Percentiles rank a stretch among this genome's conserved stretches.
Evolutionary conservation across 805 yeast genomes (phyloP).

Genomic region (Candida michaelii): DNA sequence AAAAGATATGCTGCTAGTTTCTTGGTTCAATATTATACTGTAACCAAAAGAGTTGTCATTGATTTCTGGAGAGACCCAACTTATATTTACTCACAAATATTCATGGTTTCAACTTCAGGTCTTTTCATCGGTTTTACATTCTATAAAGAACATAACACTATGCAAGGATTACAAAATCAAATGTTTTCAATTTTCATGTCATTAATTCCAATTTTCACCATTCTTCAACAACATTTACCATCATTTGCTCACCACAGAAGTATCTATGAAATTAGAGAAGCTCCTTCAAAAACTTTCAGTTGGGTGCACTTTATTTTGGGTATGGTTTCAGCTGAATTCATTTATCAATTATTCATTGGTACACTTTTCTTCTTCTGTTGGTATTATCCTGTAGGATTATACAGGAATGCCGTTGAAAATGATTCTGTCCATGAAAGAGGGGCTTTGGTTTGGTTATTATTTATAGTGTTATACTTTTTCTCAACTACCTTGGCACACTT

Average conservation of each 20-base stretch:
- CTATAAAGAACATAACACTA: constrained; percentile 58
- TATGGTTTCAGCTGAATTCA: constrained; percentile 45
- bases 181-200: constrained; percentile 51
- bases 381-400: constrained; percentile 61
- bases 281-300: constrained; percentile 43
- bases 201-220: constrained; percentile 37
- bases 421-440: constrained; percentile 38
- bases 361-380: constrained; percentile 39
- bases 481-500: constrained; percentile 29
- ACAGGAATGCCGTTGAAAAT: constrained; percentile 53
- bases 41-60: constrained; percentile 23
- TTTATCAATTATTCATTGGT: constrained; percentile 47
- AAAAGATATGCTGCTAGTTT: constrained; percentile 29
- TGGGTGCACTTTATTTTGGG: constrained; percentile 43
- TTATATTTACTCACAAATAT: constrained; percentile 61
- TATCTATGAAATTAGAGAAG: constrained; percentile 47
- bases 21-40: constrained; percentile 33
- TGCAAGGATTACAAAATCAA: constrained; percentile 67
- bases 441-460: constrained; percentile 35
- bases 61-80: constrained; percentile 56
- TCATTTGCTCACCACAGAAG: constrained; percentile 45
- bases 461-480: constrained; percentile 26
- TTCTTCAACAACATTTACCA: constrained; percentile 41
- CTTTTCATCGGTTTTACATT: constrained; percentile 72
- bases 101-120: constrained; percentile 54